Conservation (phyloP, 1,284 basidiomycete species). For the Ustilago vetiveriae region DNA sequence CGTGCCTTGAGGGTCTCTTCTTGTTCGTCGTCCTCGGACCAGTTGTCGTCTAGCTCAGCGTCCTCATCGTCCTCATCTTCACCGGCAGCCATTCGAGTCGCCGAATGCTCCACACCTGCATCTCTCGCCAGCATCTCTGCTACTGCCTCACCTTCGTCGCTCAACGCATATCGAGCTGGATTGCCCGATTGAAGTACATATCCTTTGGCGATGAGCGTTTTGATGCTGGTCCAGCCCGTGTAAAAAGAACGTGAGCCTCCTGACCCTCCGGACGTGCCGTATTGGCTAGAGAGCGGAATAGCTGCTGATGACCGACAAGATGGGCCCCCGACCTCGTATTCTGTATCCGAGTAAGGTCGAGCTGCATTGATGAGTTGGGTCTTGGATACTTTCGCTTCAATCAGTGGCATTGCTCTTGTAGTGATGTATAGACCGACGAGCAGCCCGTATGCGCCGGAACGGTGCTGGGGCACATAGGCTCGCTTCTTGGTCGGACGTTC, state of each 20-base stretch:
- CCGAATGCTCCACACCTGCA: constrained; percentile 21
- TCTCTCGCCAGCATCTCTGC: constrained; percentile 45
- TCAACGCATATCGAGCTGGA: constrained; percentile 60
- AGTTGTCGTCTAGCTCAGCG: constrained; percentile 12
- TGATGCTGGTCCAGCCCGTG: constrained; percentile 65
- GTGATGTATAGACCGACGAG: constrained; percentile 56
- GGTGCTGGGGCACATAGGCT: constrained; percentile 59
- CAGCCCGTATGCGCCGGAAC: constrained; percentile 63
- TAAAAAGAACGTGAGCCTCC: constrained; percentile 45
- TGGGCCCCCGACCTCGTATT: constrained; percentile 48
- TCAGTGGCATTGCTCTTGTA: constrained; percentile 16
- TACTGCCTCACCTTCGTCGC: constrained; percentile 56
- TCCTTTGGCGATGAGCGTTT: constrained; percentile 63
- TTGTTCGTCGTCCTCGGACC: constrained; percentile 27
- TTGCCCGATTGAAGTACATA: constrained; percentile 63
- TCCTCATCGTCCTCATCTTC: not conserved
- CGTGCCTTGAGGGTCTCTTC: constrained; percentile 10
- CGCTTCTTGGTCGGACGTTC: constrained; percentile 41
- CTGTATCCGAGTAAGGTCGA: constrained; percentile 58
- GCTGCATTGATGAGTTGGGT: constrained; percentile 59
- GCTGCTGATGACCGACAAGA: constrained; percentile 36
- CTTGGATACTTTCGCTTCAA: constrained; percentile 45
- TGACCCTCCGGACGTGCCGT: constrained; percentile 10
- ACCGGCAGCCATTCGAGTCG: not conserved
- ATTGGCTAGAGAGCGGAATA: constrained; percentile 27